A percentile compares a stretch with the other conserved stretches of the same genome.
phyloP scores from a whole-genome alignment of 495 filamentous ascomycete species.

The Podospora pseudocomata region DNA sequence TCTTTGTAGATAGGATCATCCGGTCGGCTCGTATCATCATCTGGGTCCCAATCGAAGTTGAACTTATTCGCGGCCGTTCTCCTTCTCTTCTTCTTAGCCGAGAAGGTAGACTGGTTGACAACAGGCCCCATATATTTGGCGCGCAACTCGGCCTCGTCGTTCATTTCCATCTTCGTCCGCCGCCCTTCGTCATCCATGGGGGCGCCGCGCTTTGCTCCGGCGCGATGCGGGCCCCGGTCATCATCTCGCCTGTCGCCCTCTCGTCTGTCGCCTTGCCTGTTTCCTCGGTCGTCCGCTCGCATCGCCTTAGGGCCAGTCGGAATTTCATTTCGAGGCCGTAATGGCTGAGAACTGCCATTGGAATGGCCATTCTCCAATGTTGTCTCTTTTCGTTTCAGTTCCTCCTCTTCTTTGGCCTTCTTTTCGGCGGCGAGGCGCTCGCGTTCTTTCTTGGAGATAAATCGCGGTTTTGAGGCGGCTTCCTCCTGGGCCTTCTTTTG shows the following conservation, averaged over 20 bases:
- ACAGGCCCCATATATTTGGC: slow-evolving; percentile 92
- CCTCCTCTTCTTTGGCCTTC: slow-evolving; percentile 77
- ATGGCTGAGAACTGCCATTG: slow-evolving; percentile 22
- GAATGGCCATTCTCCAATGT: slow-evolving; percentile 11
- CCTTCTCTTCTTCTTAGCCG: slow-evolving; percentile 92
- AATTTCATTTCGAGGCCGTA: slow-evolving; percentile 32
- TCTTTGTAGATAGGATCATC: slow-evolving; percentile 86
- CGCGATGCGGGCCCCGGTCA: slow-evolving; percentile 29
- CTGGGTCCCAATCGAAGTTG: slow-evolving; percentile 97
- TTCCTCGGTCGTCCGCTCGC: slow-evolving; percentile 44
- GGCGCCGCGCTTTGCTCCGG: slow-evolving; percentile 27
- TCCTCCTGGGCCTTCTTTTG: slow-evolving; percentile 46
- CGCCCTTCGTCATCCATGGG: slow-evolving; percentile 46
- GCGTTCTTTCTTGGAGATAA: slow-evolving; percentile 83
- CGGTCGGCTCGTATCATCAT: slow-evolving; percentile 89
- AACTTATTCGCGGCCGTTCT: slow-evolving; percentile 95
- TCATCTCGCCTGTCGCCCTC: slow-evolving; percentile 33
- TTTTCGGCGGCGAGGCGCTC: slow-evolving; percentile 85
- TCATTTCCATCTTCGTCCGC: slow-evolving; percentile 60
- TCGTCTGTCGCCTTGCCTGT: slow-evolving; percentile 28
- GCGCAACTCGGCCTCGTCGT: slow-evolving; percentile 72
- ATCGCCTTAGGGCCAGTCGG: slow-evolving; percentile 81
- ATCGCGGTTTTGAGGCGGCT: slow-evolving; percentile 71
- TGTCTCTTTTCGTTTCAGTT: slow-evolving; percentile 49
- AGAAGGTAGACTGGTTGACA: slow-evolving; percentile 81